These are phyloP conservation scores for Aspergillus aculeatus DNA, from an alignment of 2,329 filamentous ascomycete species.

Conservation along the genomic window DNA sequence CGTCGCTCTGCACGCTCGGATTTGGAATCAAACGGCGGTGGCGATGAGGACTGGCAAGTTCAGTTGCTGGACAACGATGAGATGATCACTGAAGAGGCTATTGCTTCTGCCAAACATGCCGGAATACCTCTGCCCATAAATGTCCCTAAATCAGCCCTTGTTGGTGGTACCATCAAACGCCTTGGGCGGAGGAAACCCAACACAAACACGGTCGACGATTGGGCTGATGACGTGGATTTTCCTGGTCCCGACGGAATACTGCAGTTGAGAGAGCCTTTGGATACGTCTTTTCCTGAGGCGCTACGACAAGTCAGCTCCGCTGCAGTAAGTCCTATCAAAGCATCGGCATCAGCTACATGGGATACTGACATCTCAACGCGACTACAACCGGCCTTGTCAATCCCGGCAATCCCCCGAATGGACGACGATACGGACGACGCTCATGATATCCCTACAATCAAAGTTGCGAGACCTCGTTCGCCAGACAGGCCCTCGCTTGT, in stretches of 20 bases:
- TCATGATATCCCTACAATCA: constrained; percentile 66
- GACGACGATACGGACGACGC: constrained; percentile 61
- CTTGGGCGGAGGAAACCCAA: constrained; percentile 73
- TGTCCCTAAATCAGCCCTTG: constrained; percentile 81
- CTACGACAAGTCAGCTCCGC: constrained; percentile 64
- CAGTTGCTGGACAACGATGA: constrained; percentile 83
- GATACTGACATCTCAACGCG: constrained; percentile 47
- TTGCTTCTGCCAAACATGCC: constrained; percentile 80
- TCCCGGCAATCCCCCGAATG: constrained; percentile 65
- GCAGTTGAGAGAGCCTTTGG: constrained; percentile 64
- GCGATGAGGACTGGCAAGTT: constrained; percentile 86
- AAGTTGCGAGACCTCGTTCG: constrained; percentile 59
- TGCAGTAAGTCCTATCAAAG: constrained; percentile 40
- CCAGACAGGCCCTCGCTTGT: constrained; percentile 52
- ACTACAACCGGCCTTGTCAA: constrained; percentile 54
- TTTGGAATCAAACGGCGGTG: constrained; percentile 66
- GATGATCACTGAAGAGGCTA: constrained; percentile 76
- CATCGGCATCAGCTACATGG: constrained; percentile 27
- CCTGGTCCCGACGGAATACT: constrained; percentile 58
- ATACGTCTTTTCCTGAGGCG: constrained; percentile 63
- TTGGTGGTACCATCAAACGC: constrained; percentile 90
- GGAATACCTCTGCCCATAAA: constrained; percentile 89
- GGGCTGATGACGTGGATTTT: constrained; percentile 75
- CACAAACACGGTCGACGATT: constrained; percentile 74
- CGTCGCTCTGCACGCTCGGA: constrained; percentile 80